phyloP scores from a whole-genome alignment of 139 green algal species.

The Nannochloris sp. region DNA sequence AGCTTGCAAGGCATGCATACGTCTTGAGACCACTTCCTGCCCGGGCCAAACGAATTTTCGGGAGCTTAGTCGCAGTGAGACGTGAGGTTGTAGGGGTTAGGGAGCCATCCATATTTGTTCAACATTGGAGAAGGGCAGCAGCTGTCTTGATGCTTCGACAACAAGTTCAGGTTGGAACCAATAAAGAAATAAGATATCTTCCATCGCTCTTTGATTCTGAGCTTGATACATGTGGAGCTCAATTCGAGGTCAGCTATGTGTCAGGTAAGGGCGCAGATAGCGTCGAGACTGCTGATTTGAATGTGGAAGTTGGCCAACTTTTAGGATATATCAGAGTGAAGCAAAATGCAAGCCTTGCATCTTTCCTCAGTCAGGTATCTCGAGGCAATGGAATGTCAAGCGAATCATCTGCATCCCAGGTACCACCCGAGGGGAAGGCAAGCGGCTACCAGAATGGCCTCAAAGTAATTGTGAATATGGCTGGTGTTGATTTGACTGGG shows the following conservation, averaged over 20 bases:
- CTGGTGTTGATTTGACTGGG: constrained; percentile 36
- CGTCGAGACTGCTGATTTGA: background rate
- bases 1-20: constrained; percentile 29
- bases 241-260: background rate
- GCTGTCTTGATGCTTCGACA: too few relatives aligned
- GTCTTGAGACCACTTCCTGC: constrained; percentile 42
- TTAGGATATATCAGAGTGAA: constrained; percentile 34
- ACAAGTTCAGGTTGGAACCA: too few relatives aligned
- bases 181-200: too few relatives aligned
- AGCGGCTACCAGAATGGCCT: background rate
- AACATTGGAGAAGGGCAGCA: too few relatives aligned
- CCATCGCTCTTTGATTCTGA: too few relatives aligned
- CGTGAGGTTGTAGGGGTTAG: constrained; percentile 18
- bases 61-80: constrained; percentile 11
- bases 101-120: background rate
- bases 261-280: too few relatives aligned
- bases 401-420: background rate
- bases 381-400: background rate
- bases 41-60: constrained; percentile 21
- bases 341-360: constrained; percentile 33
- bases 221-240: background rate
- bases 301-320: constrained; percentile 40
- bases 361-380: constrained; percentile 31
- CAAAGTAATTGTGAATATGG: constrained; percentile 28
- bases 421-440: background rate